phyloP scores from a whole-genome alignment of 176 grass and related monocot genomes.

The Thalia dealbata region DNA sequence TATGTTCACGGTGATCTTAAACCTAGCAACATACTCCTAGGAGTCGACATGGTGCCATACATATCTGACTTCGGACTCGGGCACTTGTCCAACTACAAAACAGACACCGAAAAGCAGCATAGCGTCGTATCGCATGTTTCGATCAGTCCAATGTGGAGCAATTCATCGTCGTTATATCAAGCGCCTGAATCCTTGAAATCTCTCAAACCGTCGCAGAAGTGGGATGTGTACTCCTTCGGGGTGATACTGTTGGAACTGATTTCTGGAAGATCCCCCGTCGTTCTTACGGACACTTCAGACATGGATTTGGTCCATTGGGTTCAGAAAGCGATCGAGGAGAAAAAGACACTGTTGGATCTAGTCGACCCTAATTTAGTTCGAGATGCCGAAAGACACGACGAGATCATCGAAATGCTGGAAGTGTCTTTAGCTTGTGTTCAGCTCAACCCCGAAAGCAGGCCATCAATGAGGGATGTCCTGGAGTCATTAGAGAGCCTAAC shows the following conservation, averaged over 20 bases:
- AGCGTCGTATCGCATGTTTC: neutral
- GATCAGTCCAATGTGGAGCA: neutral
- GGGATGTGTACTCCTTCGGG: constrained; percentile 21
- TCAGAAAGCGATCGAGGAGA: constrained; percentile 7
- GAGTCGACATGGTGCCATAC: constrained; percentile 3
- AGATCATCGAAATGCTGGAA: neutral
- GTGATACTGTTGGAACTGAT: constrained; percentile 13
- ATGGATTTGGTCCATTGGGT: constrained; percentile 17
- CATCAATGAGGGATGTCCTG: constrained; percentile 1
- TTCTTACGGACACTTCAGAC: constrained; percentile 3
- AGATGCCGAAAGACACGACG: neutral
- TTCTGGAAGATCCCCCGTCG: constrained; percentile 9
- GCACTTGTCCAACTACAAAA: constrained; percentile 1
- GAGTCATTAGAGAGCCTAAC: constrained; percentile 4
- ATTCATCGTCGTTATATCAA: neutral
- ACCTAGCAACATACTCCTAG: constrained; percentile 14
- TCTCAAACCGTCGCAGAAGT: constrained; percentile 16
- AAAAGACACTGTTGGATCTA: constrained; percentile 2
- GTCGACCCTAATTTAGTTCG: constrained; percentile 7
- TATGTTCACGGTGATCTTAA: constrained; percentile 18
- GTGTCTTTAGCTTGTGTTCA: constrained; percentile 12
- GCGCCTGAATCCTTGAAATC: constrained; percentile 11
- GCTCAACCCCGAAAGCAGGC: constrained; percentile 11
- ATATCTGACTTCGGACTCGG: constrained; percentile 18
- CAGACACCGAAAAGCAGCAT: constrained; percentile 4